Base-by-base conservation (phyloP, 306 rosid species). In the Urtica urens region DNA sequence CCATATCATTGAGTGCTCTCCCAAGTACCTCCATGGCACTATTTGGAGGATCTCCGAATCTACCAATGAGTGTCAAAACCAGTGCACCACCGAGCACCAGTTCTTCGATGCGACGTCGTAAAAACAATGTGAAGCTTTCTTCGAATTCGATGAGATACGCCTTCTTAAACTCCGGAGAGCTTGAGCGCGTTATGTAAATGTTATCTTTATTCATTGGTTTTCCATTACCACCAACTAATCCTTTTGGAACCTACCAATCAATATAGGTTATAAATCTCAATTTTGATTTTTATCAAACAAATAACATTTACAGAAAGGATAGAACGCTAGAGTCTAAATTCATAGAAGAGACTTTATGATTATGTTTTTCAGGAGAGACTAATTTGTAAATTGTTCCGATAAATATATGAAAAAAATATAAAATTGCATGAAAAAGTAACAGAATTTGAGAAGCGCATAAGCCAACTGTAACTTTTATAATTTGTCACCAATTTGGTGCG, bases 1-100 rank as follows among this genome's bases (percentile, higher is more conserved):
- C 66, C 80, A 80, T 60, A 30, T 71, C 64, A n/a, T 62, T 39
- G 1, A 81, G 64, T 53, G 64, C 70, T 15, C 41, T 10, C 15
- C 72, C 76, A 7, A 77, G 13, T 5, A 56, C 15, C n/a, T 26
- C 74, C 24, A 24, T 45, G 20, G 47, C 6, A 38, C 20, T 29
- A 4, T 10, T 29, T 3, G n/a, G n/a, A 8, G 62, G 55, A 28
- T 69, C 28, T 2, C 23, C 18, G 26, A 34, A n/a, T 7, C 72
- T 60, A 3, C 83, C 78, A 1, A 58, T 1, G 1, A 63, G 20
- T 2, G 83, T 70, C 0, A 80, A 53, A 11, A 72, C 49, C 78
- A 80, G 67, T 8, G 47, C 1, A 7, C 90, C 80, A 1, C 63
- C 72, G 0, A 1, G 8, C 0, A 35, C 58, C 25, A 80, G 30